Conservation (phyloP, 2,329 filamentous ascomycete species). For the Metarhizium brunneum region DNA sequence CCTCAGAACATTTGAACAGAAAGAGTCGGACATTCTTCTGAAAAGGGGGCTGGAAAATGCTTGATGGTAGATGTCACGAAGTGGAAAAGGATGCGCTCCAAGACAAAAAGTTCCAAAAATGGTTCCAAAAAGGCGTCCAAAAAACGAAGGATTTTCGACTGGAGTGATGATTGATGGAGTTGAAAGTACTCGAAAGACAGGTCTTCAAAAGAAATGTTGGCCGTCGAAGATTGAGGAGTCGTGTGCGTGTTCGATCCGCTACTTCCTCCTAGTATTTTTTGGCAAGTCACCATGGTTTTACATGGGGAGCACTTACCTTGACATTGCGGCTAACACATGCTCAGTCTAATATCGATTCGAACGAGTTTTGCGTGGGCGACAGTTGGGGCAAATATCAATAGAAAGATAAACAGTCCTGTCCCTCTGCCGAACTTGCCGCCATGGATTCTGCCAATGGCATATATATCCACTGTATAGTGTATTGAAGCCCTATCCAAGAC, state of each 20-base stretch:
- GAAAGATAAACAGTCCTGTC: background rate
- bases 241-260: background rate
- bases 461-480: background rate
- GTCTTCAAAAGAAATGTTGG: background rate
- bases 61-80: background rate
- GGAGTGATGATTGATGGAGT: background rate
- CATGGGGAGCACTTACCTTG: background rate
- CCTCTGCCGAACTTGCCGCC: background rate
- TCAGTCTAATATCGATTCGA: background rate
- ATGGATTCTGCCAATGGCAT: background rate
- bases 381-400: too few relatives aligned
- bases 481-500: background rate
- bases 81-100: conserved; percentile 14
- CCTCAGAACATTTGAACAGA: background rate
- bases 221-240: background rate
- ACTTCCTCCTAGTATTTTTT: background rate
- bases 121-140: conserved; percentile 13
- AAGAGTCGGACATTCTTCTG: background rate
- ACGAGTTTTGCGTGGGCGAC: background rate
- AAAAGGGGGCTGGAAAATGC: background rate
- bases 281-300: background rate
- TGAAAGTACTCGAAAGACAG: background rate
- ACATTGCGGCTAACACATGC: background rate
- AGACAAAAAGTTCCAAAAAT: conserved; percentile 15
- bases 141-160: background rate